These are phyloP conservation scores for Cutaneotrichosporon dermatis DNA, from an alignment of 1,284 basidiomycete species.

Conservation along the genomic window DNA sequence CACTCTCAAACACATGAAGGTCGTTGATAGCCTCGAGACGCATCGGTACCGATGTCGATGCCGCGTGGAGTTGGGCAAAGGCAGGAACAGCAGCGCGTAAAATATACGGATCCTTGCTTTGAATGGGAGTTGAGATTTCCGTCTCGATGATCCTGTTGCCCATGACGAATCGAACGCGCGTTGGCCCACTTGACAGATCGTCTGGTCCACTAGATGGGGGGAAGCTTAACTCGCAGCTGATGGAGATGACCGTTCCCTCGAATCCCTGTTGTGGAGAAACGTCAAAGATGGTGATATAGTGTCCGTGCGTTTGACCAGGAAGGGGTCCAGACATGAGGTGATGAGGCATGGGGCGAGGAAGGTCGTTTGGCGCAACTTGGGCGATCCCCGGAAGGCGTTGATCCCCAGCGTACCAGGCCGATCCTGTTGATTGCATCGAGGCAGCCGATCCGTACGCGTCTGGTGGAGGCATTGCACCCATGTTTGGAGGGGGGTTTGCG, in stretches of 20 bases:
- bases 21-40: conserved; percentile 36
- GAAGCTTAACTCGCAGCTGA: conserved; percentile 33
- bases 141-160: conserved; percentile 34
- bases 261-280: conserved; percentile 27
- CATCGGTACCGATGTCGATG: conserved; percentile 23
- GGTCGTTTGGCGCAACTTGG: not conserved
- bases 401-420: not conserved
- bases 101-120: conserved; percentile 2
- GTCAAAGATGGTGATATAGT: conserved; percentile 23
- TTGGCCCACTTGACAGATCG: conserved; percentile 1
- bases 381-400: not conserved
- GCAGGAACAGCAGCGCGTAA: not conserved
- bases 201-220: conserved; percentile 2
- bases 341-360: not conserved
- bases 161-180: conserved; percentile 33
- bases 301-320: too few relatives aligned
- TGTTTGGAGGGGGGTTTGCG: too few relatives aligned
- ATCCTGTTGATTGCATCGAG: not conserved
- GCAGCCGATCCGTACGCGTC: not conserved
- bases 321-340: not conserved
- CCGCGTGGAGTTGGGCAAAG: not conserved
- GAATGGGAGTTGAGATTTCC: conserved; percentile 16
- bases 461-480: not conserved
- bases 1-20: conserved; percentile 30
- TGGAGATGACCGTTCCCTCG: conserved; percentile 28